Conservation (phyloP, 441 rosid species). For the Metrosideros polymorpha region DNA sequence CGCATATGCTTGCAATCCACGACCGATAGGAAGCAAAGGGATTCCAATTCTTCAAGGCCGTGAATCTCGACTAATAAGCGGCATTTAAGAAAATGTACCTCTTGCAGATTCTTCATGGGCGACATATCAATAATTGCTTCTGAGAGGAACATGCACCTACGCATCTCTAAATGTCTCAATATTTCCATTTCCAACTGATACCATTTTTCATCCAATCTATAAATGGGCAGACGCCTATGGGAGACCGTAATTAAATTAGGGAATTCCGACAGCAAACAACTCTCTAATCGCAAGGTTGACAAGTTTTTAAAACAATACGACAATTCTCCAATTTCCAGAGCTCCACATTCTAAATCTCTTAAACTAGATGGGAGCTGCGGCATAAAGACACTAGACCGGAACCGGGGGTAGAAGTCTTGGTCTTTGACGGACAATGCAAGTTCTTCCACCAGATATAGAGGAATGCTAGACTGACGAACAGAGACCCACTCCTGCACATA, state of each 20-base stretch:
- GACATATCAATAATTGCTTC: not conserved
- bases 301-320: not conserved
- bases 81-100: not conserved
- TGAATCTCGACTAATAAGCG: not conserved
- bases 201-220: not conserved
- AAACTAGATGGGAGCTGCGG: not conserved
- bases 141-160: rapidly evolving
- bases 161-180: not conserved
- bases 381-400: no score
- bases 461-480: no score
- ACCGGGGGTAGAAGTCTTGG: no score
- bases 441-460: no score
- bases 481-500: no score
- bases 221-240: not conserved
- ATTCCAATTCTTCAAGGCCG: not conserved
- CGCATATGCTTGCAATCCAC: not conserved
- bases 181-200: rapidly evolving
- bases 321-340: rapidly evolving
- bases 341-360: not conserved
- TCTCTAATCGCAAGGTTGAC: not conserved
- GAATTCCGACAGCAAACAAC: not conserved
- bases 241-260: not conserved
- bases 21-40: not conserved
- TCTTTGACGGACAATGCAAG: no score
- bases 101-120: not conserved